phyloP scores from a whole-genome alignment of 1,139 yeast genomes.

The Kluyveromyces marxianus region DNA sequence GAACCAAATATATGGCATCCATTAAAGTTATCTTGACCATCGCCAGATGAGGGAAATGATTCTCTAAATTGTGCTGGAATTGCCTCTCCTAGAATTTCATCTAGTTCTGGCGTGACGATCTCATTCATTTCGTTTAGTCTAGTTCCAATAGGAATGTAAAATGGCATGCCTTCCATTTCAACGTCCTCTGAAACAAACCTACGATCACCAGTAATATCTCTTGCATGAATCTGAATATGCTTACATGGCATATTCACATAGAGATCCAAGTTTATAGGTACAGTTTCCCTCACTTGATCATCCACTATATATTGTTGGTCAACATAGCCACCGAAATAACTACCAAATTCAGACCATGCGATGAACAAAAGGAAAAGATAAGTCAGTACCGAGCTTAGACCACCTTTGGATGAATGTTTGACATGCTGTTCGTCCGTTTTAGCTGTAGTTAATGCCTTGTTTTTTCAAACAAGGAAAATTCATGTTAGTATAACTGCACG shows the following conservation, averaged over 20 bases:
- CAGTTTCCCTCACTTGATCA: constrained; percentile 48
- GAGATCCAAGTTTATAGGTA: constrained; percentile 71
- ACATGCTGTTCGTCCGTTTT: constrained; percentile 75
- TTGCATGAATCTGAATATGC: constrained; percentile 62
- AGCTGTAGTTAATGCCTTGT: constrained; percentile 34
- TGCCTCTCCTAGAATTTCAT: constrained; percentile 56
- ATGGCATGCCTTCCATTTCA: constrained; percentile 56
- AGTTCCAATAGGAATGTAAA: constrained; percentile 45
- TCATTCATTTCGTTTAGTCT: constrained; percentile 40
- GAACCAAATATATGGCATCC: constrained; percentile 89
- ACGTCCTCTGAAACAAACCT: constrained; percentile 64
- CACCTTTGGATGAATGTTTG: constrained; percentile 69
- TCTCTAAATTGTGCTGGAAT: constrained; percentile 55
- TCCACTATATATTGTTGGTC: constrained; percentile 76
- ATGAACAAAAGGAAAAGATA: constrained; percentile 55
- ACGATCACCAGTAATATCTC: constrained; percentile 71
- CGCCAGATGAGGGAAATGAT: constrained; percentile 18
- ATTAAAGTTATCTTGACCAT: constrained; percentile 24
- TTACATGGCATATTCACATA: constrained; percentile 82
- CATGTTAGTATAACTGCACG: not conserved
- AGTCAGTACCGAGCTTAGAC: constrained; percentile 62
- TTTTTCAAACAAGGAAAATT: constrained; percentile 3
- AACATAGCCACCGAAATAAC: constrained; percentile 73
- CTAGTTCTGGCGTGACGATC: constrained; percentile 57
- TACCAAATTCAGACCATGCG: constrained; percentile 82